Conservation (phyloP, 1,284 basidiomycete species). For the Termitomyces sp. region DNA sequence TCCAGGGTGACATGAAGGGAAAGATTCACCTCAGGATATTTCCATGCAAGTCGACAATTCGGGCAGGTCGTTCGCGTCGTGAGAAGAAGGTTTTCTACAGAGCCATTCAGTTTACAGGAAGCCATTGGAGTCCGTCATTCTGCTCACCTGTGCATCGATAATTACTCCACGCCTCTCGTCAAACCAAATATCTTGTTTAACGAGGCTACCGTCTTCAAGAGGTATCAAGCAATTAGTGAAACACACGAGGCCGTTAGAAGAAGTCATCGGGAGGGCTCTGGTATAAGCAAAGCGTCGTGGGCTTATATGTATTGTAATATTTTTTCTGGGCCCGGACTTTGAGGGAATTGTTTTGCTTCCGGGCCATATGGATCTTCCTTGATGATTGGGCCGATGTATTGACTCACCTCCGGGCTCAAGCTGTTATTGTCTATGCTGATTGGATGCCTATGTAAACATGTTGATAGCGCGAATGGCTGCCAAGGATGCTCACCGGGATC, state of each 20-base stretch:
- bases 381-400: conserved; percentile 2
- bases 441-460: not conserved
- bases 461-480: not conserved
- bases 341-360: conserved; percentile 8
- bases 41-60: conserved; percentile 61
- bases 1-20: conserved; percentile 11
- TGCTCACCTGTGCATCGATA: conserved; percentile 63
- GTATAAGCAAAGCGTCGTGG: not conserved
- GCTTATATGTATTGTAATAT: conserved; percentile 3
- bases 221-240: conserved; percentile 82
- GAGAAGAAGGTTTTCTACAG: conserved; percentile 61
- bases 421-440: conserved; percentile 8
- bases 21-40: conserved; percentile 61
- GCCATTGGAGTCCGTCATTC: not conserved
- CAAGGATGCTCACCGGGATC: not conserved
- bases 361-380: conserved; percentile 14
- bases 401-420: not conserved
- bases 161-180: conserved; percentile 66
- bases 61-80: conserved; percentile 55
- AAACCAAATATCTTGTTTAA: conserved; percentile 72
- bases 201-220: conserved; percentile 67
- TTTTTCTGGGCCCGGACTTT: conserved; percentile 7
- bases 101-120: conserved; percentile 1
- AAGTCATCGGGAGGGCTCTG: conserved; percentile 26
- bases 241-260: conserved; percentile 65